Percentiles rank a stretch among this genome's conserved stretches.
Conservation (phyloP, 2,329 filamentous ascomycete species). For the Trichoderma sp. region DNA sequence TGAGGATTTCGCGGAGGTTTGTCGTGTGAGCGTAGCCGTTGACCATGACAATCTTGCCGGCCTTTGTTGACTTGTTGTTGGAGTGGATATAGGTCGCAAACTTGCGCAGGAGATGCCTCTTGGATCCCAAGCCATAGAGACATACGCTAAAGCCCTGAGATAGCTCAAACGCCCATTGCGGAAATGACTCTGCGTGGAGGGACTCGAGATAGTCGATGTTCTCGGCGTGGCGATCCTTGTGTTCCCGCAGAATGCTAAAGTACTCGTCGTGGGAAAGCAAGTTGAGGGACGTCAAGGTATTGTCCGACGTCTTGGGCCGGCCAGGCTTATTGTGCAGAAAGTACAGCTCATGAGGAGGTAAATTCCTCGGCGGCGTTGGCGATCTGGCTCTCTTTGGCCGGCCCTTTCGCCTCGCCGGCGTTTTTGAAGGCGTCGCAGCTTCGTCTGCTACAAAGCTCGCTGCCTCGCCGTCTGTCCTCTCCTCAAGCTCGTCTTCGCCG, state of each 20-base stretch:
- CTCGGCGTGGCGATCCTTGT: slow-evolving; percentile 64
- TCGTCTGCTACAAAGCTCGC: slow-evolving; percentile 31
- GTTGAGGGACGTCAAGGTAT: slow-evolving; percentile 70
- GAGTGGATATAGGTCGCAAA: slow-evolving; percentile 69
- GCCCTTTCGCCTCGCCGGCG: slow-evolving; percentile 25
- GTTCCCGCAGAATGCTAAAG: slow-evolving; percentile 62
- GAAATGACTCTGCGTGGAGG: slow-evolving; percentile 77
- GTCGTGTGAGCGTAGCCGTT: slow-evolving; percentile 76
- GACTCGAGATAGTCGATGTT: slow-evolving; percentile 71
- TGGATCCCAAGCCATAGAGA: slow-evolving; percentile 90
- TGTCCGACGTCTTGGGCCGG: slow-evolving; percentile 78
- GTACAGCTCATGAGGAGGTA: slow-evolving; percentile 86
- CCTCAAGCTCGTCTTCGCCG: slow-evolving; percentile 52
- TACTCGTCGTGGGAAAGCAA: slow-evolving; percentile 91
- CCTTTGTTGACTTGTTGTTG: slow-evolving; percentile 27
- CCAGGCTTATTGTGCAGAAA: slow-evolving; percentile 90
- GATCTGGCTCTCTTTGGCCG: slow-evolving; percentile 48
- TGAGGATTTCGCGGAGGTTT: slow-evolving; percentile 66
- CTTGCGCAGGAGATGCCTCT: slow-evolving; percentile 67
- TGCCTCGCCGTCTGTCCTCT: slow-evolving; percentile 29
- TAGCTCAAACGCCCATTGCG: slow-evolving; percentile 91
- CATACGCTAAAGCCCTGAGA: slow-evolving; percentile 84
- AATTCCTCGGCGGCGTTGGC: slow-evolving; percentile 74
- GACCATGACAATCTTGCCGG: slow-evolving; percentile 66
- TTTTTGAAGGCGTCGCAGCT: slow-evolving; percentile 46